A percentile compares a stretch with the other conserved stretches of the same genome.
These are phyloP conservation scores for Pholiota molesta DNA, from an alignment of 768 basidiomycete genomes.

Conservation along the genomic window DNA sequence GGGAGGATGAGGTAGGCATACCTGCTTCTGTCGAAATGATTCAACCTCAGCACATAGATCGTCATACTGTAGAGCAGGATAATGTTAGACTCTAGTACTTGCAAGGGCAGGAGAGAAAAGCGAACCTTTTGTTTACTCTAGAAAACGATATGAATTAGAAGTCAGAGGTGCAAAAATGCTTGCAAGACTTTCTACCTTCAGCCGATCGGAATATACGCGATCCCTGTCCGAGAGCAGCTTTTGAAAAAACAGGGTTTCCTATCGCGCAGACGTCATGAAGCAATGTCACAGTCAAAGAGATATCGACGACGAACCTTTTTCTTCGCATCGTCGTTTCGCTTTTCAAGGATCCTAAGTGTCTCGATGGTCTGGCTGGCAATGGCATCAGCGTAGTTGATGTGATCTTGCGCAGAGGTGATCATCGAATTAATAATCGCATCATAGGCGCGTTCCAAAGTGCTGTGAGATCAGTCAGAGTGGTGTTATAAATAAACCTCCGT, in stretches of 20 bases:
- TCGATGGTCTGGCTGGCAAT: constrained; percentile 64
- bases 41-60: constrained; percentile 78
- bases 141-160: constrained; percentile 7
- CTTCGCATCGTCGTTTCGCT: constrained; percentile 64
- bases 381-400: constrained; percentile 65
- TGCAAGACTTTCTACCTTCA: constrained; percentile 54
- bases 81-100: not conserved
- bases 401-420: constrained; percentile 65
- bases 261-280: not conserved
- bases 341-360: constrained; percentile 60
- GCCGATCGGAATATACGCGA: constrained; percentile 63
- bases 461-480: constrained; percentile 28
- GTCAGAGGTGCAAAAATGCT: not conserved
- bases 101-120: not conserved
- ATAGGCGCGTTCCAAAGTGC: constrained; percentile 76
- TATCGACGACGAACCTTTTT: constrained; percentile 54
- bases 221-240: constrained; percentile 74
- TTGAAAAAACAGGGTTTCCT: constrained; percentile 75
- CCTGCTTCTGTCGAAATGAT: constrained; percentile 80
- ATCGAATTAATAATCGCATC: constrained; percentile 66
- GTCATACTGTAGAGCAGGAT: constrained; percentile 59
- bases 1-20: constrained; percentile 22
- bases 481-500: constrained; percentile 3
- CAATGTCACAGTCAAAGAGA: constrained; percentile 5
- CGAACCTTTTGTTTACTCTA: constrained; percentile 69